Percentiles rank a stretch among this genome's conserved stretches.
phyloP scores from a whole-genome alignment of 805 yeast genomes.

The Phaffomyces thermotolerans region DNA sequence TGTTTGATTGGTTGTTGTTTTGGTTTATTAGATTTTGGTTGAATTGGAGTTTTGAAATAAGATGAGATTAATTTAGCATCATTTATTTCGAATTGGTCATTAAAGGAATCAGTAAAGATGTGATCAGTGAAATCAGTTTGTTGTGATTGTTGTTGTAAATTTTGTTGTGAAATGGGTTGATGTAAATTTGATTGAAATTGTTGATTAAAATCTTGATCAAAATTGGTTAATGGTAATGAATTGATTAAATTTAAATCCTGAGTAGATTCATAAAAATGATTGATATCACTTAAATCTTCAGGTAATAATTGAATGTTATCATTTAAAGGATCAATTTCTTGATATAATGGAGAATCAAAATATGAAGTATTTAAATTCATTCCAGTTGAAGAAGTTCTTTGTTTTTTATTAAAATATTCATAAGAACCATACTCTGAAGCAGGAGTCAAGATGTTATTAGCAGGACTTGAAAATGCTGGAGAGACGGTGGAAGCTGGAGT shows the following conservation, averaged over 20 bases:
- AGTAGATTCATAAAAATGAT: slow-evolving; percentile 8
- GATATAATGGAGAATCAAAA: slow-evolving; percentile 16
- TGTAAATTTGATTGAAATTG: neutral
- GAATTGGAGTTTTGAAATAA: slow-evolving; percentile 2
- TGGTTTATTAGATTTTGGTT: neutral
- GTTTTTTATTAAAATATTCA: slow-evolving; percentile 7
- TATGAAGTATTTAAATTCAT: slow-evolving; percentile 1
- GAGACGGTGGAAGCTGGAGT: slow-evolving; percentile 20
- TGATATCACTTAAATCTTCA: slow-evolving; percentile 17
- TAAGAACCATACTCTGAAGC: slow-evolving; percentile 6
- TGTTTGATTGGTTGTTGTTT: neutral
- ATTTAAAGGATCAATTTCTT: slow-evolving; percentile 16
- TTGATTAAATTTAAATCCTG: slow-evolving; percentile 5
- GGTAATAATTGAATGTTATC: slow-evolving; percentile 6
- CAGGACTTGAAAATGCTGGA: slow-evolving; percentile 16
- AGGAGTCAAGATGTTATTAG: slow-evolving; percentile 7
- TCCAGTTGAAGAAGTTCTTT: slow-evolving; percentile 6
- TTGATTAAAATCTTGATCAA: slow-evolving; percentile 1
- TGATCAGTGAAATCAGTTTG: neutral
- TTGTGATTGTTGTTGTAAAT: neutral
- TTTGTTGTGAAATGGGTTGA: neutral
- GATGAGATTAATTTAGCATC: neutral
- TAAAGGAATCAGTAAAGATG: neutral
- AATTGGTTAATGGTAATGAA: slow-evolving; percentile 2
- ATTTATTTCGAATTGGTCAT: neutral